Base-by-base conservation (phyloP, 2,329 filamentous ascomycete genomes). In the Sporothrix phasma region DNA sequence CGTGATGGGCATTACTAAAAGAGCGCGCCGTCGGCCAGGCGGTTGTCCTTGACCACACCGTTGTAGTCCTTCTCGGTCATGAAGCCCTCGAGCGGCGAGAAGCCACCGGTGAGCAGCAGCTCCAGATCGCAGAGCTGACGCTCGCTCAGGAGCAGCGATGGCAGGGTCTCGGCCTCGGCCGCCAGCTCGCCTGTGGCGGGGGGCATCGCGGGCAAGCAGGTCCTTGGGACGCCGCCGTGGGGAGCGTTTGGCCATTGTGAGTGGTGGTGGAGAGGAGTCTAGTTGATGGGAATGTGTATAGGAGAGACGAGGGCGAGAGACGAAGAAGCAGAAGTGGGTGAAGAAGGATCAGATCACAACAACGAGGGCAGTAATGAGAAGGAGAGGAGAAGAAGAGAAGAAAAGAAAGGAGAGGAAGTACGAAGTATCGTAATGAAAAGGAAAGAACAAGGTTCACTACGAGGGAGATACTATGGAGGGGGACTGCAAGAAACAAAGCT, bases 1-100 rank as follows among this genome's bases (percentile, higher is more conserved):
- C 71, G 89, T 95, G 77, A 99, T 97, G 72, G 94, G 94, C n/a
- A 79, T 99, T 99, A 77, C 86, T 90, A 81, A 97, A n/a, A 97
- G 72, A 99, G 88, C 74, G 87, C 87, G 75, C 94, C 94, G 78
- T 91, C 87, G 65, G 86, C 86, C 65, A 99, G 88, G 71, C 94
- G 90, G 80, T 89, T 87, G 71, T 93, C 85, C 76, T 88, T 87
- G 70, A 97, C 92, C 68, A 99, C 94, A 68, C 89, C 87, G 77
- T 96, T 89, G 82, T 96, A 99, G 78, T 99, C 94, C 79, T 91
- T 88, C 82, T 99, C 87, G 77, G 85, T 96, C 89, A 99, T 88
- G 82, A 99, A 99, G 73, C 92, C 94, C 85, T 99, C 93, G 46
- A 99, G 85, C 66, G 94, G 94, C 69, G 92, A 97, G 81, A 99